Conservation (phyloP, 768 basidiomycete genomes). For the Kwoniella europaea region DNA sequence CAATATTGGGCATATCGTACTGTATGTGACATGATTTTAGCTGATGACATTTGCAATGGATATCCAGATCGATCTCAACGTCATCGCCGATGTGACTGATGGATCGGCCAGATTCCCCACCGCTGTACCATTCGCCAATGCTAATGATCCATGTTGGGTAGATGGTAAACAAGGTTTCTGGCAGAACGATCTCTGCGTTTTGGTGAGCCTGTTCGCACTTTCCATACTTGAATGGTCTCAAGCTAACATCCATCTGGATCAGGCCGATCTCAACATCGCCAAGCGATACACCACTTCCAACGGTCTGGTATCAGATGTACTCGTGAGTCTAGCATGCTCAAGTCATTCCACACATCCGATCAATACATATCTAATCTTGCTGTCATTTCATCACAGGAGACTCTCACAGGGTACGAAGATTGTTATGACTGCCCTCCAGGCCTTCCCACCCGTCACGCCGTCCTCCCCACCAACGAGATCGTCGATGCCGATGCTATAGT, state of each 20-base stretch:
- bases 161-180: constrained; percentile 26
- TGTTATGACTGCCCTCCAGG: constrained; percentile 15
- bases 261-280: constrained; percentile 20
- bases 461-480: constrained; percentile 12
- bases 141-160: constrained; percentile 19
- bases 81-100: constrained; percentile 14
- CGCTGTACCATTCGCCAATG: not conserved
- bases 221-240: not conserved
- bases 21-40: too few species aligned
- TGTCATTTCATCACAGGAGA: constrained; percentile 3
- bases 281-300: constrained; percentile 7
- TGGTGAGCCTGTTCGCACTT: constrained; percentile 8
- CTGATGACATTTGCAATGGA: not conserved
- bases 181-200: constrained; percentile 22
- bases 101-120: constrained; percentile 4
- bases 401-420: constrained; percentile 20
- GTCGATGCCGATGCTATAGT: constrained; percentile 9
- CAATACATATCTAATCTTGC: too few species aligned
- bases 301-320: constrained; percentile 18
- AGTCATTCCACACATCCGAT: too few species aligned
- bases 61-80: constrained; percentile 16
- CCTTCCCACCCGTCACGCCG: constrained; percentile 8
- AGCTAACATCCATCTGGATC: not conserved
- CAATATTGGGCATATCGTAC: not conserved
- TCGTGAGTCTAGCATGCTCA: constrained; percentile 10